phyloP scores from a whole-genome alignment of 805 yeast species.

The Starmerella sp. region DNA sequence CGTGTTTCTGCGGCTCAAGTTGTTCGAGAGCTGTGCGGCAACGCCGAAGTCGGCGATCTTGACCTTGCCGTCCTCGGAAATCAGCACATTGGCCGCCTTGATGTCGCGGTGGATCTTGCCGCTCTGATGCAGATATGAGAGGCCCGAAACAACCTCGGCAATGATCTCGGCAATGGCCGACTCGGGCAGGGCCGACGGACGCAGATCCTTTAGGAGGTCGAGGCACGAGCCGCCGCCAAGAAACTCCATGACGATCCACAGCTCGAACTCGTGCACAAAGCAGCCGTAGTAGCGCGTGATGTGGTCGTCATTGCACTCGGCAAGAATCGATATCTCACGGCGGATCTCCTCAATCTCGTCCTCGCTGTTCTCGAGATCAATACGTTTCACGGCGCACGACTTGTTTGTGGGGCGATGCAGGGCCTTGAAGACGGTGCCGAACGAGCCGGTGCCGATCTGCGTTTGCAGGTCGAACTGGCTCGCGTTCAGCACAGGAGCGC shows the following conservation, averaged over 20 bases:
- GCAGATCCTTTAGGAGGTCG: slow-evolving; percentile 40
- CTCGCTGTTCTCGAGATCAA: slow-evolving; percentile 54
- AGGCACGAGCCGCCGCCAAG: slow-evolving; percentile 69
- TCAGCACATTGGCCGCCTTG: slow-evolving; percentile 79
- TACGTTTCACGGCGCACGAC: slow-evolving; percentile 33
- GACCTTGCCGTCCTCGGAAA: slow-evolving; percentile 59
- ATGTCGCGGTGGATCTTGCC: slow-evolving; percentile 85
- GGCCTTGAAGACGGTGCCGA: slow-evolving; percentile 66
- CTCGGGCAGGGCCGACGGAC: slow-evolving; percentile 44
- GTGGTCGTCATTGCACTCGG: slow-evolving; percentile 52
- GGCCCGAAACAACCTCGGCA: slow-evolving; percentile 46
- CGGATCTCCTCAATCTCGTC: slow-evolving; percentile 66
- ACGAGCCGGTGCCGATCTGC: slow-evolving; percentile 67
- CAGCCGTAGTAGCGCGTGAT: slow-evolving; percentile 63
- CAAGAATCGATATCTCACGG: slow-evolving; percentile 55
- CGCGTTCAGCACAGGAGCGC: not conserved
- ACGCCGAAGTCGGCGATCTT: slow-evolving; percentile 95
- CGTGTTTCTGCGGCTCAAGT: slow-evolving; percentile 39
- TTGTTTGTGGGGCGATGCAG: slow-evolving; percentile 34
- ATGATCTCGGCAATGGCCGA: slow-evolving; percentile 43
- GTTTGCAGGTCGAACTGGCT: slow-evolving; percentile 38
- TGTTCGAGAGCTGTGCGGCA: slow-evolving; percentile 63
- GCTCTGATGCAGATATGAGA: slow-evolving; percentile 52
- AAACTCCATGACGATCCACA: slow-evolving; percentile 74
- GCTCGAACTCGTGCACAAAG: slow-evolving; percentile 53